phyloP scores from a whole-genome alignment of 2,329 filamentous ascomycete genomes.

The Epichloe sibirici region DNA sequence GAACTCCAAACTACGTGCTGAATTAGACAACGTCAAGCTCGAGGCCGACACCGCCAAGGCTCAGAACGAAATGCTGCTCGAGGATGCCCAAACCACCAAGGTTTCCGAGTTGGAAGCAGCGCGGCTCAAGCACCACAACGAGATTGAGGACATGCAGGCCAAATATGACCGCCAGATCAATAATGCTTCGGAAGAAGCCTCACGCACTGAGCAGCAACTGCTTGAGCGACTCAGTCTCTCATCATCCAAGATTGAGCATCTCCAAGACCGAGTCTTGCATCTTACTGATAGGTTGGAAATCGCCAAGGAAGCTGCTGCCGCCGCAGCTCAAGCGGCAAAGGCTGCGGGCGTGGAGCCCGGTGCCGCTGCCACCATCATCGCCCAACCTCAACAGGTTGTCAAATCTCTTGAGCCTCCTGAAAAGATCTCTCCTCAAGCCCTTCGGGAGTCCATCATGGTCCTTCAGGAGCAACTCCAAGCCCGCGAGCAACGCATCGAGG shows the following conservation, averaged over 20 bases:
- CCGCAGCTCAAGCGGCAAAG: conserved; percentile 66
- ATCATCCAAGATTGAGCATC: conserved; percentile 71
- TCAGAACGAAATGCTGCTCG: conserved; percentile 70
- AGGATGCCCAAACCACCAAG: conserved; percentile 64
- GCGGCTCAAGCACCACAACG: conserved; percentile 49
- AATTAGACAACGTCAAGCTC: conserved; percentile 66
- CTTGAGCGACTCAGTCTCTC: conserved; percentile 72
- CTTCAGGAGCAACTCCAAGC: conserved; percentile 94
- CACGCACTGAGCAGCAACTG: conserved; percentile 67
- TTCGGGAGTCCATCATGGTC: conserved; percentile 91
- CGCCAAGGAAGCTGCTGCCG: conserved; percentile 73
- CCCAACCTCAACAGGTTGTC: conserved; percentile 12
- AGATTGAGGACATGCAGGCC: conserved; percentile 61
- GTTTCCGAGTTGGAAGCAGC: conserved; percentile 40
- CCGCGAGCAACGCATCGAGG: conserved; percentile 80
- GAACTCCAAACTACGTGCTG: conserved; percentile 55
- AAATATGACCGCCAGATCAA: conserved; percentile 63
- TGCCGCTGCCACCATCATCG: conserved; percentile 10
- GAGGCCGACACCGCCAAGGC: conserved; percentile 73
- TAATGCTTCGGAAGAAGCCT: conserved; percentile 68
- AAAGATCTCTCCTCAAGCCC: conserved; percentile 85
- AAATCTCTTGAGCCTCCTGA: conserved; percentile 50
- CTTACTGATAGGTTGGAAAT: conserved; percentile 87
- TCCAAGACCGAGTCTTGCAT: conserved; percentile 73
- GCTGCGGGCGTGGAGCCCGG: conserved; percentile 33